Evolutionary conservation across 768 basidiomycete species (phyloP).

Genomic region (Nevesoporus exiguus): DNA sequence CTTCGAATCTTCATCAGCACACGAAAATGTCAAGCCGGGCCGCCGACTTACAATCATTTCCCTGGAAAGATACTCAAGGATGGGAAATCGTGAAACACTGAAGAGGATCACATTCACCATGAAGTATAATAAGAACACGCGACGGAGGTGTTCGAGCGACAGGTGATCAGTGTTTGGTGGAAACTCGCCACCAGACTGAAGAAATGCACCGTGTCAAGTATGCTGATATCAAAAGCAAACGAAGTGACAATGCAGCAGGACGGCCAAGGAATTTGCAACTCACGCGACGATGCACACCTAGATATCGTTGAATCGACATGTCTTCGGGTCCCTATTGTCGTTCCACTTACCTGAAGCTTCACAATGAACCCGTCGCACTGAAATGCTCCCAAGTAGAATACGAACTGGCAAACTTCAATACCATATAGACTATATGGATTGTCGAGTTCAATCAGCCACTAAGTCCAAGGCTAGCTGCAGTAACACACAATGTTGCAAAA

Average conservation of each 20-base stretch:
- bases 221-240: background rate
- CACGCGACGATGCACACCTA: constrained; percentile 9
- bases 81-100: background rate
- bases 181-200: background rate
- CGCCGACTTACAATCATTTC: background rate
- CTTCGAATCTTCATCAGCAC: background rate
- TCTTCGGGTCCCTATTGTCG: background rate
- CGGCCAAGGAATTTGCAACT: background rate
- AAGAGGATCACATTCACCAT: background rate
- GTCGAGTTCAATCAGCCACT: background rate
- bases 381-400: constrained; percentile 6
- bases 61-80: background rate
- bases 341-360: constrained; percentile 3
- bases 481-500: constrained; percentile 3
- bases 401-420: constrained; percentile 8
- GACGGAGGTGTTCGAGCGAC: background rate
- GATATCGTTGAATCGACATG: background rate
- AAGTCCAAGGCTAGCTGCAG: background rate
- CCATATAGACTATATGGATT: constrained; percentile 2
- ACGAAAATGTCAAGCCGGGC: background rate
- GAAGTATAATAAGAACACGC: background rate
- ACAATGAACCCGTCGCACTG: background rate
- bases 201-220: constrained; percentile 5
- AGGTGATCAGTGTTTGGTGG: background rate
- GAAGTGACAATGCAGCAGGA: background rate